These are phyloP conservation scores for Hypsizygus marmoreus DNA, from an alignment of 768 basidiomycete genomes.

Conservation along the genomic window DNA sequence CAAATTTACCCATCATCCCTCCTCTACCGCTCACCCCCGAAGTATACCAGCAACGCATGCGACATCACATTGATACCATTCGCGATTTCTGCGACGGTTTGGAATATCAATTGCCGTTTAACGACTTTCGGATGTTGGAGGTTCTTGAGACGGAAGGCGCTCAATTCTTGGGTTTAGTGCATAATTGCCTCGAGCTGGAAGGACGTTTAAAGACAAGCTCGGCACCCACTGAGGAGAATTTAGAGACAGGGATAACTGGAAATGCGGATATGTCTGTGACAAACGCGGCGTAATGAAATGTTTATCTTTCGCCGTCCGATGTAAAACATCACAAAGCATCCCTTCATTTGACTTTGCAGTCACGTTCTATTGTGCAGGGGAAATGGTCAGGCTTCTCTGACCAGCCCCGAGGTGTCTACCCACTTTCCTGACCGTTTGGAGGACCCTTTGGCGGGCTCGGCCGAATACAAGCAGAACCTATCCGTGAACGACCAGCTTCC, in stretches of 20 bases:
- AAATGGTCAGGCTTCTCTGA: no score
- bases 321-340: no score
- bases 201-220: conserved; percentile 26
- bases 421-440: no score
- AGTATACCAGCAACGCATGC: conserved; percentile 39
- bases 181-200: conserved; percentile 42
- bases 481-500: conserved; percentile 22
- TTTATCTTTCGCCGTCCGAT: no score
- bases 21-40: conserved; percentile 17
- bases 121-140: conserved; percentile 44
- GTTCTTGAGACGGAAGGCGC: conserved; percentile 43
- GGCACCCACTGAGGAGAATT: no score
- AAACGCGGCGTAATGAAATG: no score
- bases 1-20: neutral
- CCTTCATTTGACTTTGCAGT: no score
- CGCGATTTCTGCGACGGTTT: conserved; percentile 47
- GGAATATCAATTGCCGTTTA: conserved; percentile 49
- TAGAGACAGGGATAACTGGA: no score
- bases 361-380: no score
- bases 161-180: conserved; percentile 39
- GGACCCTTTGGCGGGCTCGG: no score
- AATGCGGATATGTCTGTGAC: no score
- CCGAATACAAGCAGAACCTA: conserved; percentile 56
- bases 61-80: conserved; percentile 41
- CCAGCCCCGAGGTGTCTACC: no score